Evolutionary conservation across 345 rosid genomes (phyloP), one percentile per base, ranked within the genome.

Genomic region (Anacardium occidentale): DNA sequence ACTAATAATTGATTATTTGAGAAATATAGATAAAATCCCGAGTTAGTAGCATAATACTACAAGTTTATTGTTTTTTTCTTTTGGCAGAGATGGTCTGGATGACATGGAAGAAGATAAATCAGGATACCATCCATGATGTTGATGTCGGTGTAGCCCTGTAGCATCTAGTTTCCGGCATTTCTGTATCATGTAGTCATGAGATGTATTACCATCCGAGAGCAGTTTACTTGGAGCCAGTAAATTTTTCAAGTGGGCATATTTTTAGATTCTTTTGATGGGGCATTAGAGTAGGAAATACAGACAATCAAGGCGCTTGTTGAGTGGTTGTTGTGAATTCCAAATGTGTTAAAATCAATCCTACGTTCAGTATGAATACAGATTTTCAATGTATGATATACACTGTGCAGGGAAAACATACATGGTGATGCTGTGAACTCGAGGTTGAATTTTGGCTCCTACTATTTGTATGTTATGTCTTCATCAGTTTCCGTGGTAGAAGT

Each of bases 21-120:
- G 55, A 25, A 45, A 15, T 26, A 1, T n/a, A 13, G 65, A 40
- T 4, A 45, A 40, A 18, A 17, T 58, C 7, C n/a, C 24, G 42
- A 45, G 51, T 68, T 10, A 45, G 21, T 18, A 10, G 53, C 42
- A 37, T 37, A 56, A 4, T 13, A 18, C 17, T 1, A 7, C 40
- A 37, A 37, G 42, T 37, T 45, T 4, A 18, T 44, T 44, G 42
- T 7, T 34, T 61, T n/a, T 62, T 26, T 34, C 17, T 50, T 68
- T 32, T 68, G 45, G 22, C 56, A 85, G 89, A 80, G 82, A 84
- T 11, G 80, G 63, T 59, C 79, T 68, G 18, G 85, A 83, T 76
- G 86, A 80, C 59, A 81, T 82, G 84, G 84, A 83, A 15, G 87
- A 80, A 32, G 81, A 80, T 72, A 79, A 73, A 69, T 57, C 75